Base-by-base conservation (phyloP, 768 basidiomycete species). In the Lactifluus subvellereus region DNA sequence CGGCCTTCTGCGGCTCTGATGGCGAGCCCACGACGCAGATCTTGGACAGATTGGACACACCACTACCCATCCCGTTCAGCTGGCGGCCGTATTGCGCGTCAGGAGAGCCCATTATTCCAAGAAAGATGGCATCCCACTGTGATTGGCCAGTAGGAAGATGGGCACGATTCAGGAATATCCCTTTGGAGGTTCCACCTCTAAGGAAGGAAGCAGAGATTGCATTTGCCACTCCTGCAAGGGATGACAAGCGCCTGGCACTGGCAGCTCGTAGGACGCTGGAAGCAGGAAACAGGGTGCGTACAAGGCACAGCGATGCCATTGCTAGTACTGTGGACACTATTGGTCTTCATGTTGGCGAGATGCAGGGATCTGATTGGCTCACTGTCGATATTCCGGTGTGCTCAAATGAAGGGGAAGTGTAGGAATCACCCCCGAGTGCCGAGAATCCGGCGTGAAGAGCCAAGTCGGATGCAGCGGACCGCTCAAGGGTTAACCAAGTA, bases 21-120 rank as follows among this genome's bases (percentile, higher is more conserved):
- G 86, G 78, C 49, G 77, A 60, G 7, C 79, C 82, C 3, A 91
- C 83, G 51, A 91, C 80, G 67, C 82, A 83, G 16, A 90, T 81
- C 70, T 92, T 92, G 40, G 87, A 88, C 6, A 89, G 78, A 60
- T 85, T 88, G 16, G 85, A 87, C 9, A 88, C 74, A 4, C 89
- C 89, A 6, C 89, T 88, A 9, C 89, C 89, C 86, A 91, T 88
- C 11, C 89, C 89, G 66, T 92, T 85, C 14, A 91, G 77, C 72
- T 92, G 89, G 16, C 87, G 76, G 1, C 82, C 82, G 67, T 88
- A 75, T 59, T 80, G 75, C 2, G 84, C 78, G 69, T 92, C 89
- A 0, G 89, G 89, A 3, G 88, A 89, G n/a, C 89, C 89, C 88
- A 91, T 90, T 14, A 89, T 80, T 0, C 85, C 81, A 9, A 86